Percentiles rank a stretch among this genome's conserved stretches.
phyloP scores from a whole-genome alignment of 2,329 filamentous ascomycete species.

The Fusarium siculi region DNA sequence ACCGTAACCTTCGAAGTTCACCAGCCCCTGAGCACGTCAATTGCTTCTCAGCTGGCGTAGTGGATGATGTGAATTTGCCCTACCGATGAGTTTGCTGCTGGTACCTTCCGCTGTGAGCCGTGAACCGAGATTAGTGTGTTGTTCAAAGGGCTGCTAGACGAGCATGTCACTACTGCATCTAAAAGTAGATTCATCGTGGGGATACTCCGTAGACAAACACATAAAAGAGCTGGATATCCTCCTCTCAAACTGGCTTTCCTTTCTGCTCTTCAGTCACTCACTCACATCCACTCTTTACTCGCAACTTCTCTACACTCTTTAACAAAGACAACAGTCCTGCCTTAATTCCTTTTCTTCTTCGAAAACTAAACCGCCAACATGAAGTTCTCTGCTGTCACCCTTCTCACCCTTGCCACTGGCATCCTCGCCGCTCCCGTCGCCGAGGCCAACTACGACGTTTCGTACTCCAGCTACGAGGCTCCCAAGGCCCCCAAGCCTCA shows the following conservation, averaged over 20 bases:
- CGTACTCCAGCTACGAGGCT: constrained; percentile 11
- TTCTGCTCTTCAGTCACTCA: constrained; percentile 23
- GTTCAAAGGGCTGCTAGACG: background rate
- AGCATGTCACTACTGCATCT: background rate
- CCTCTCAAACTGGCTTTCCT: background rate
- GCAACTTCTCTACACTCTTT: constrained; percentile 2
- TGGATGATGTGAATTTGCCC: background rate
- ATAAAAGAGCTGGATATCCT: constrained; percentile 16
- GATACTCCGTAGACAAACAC: background rate
- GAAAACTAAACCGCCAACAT: constrained; percentile 6
- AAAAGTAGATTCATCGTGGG: background rate
- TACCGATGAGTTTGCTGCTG: background rate
- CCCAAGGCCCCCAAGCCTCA: constrained; percentile 15
- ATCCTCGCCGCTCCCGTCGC: constrained; percentile 27
- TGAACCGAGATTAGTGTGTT: constrained; percentile 3
- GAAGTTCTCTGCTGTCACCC: constrained; percentile 32
- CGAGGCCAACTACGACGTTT: constrained; percentile 20
- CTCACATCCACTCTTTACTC: constrained; percentile 11
- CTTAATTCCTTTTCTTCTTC: background rate
- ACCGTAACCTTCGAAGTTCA: background rate
- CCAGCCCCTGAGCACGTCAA: background rate
- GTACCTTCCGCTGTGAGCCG: background rate
- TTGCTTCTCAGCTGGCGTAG: background rate
- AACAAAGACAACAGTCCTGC: background rate
- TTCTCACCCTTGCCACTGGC: constrained; percentile 31